Evolutionary conservation across 148 eudicot genomes (phyloP), one percentile per base, ranked within the genome.

Genomic region (Spergularia bocconei): DNA sequence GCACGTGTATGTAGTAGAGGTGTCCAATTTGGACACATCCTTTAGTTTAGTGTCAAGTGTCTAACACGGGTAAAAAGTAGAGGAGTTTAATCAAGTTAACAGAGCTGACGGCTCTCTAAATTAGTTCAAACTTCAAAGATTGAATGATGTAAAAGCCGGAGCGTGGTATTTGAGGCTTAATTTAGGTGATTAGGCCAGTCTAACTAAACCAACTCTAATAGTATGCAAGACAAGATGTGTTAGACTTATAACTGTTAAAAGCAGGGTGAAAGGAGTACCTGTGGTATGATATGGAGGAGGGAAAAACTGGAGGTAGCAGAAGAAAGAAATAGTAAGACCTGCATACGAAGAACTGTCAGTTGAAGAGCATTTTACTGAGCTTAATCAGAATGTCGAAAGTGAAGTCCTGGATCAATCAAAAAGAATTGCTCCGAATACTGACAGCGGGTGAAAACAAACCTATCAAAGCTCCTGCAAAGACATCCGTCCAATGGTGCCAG

Each of bases 401-500:
- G 44, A 39, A 39, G 44, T 2, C 44, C 3, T 6, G 44, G 6
- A 21, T 59, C 63, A 13, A 11, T 29, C 16, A 62, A 62, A 11
- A 20, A 3, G 29, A 10, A 11, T 3, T 25, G 65, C 13, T 11
- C 13, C 4, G 65, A 25, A 39, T 62, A 11, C 12, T 62, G 64
- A 25, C 39, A 62, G 38, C 41, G 1, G 12, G 29, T 15, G 67
- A 58, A 17, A 7, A 71, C 80, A 11, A 58, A 93, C 98, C 98
- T 84, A 93, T 52, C 33, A 91, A 72, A 61, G 78, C 97, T 77
- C 93, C 98, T 20, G 96, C 83, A 72, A 93, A 89, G 58, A 93
- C 96, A 60, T 93, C 98, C 53, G 83, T 86, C 98, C 98, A 95
- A 44, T 95, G 98, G 71, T 95, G 98, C 97, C 97, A 90, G 57